Evolutionary conservation across 495 filamentous ascomycete species (phyloP), one percentile per base, ranked within the genome.

Genomic region (Aspergillus indologenus): DNA sequence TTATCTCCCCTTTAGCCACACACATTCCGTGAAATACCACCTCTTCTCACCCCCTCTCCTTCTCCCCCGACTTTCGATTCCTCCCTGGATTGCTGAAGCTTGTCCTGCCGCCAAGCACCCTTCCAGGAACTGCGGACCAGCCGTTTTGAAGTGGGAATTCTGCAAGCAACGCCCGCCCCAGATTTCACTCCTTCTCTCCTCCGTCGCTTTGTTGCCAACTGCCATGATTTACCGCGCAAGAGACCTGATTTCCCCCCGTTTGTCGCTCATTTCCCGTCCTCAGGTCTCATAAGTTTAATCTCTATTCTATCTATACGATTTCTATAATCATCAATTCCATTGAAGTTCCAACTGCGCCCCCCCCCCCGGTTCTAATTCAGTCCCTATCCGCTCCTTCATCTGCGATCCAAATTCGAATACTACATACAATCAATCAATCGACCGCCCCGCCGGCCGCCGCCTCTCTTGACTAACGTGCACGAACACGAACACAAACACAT

Each of bases 181-280:
- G 31, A 52, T 62, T 52, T 24, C 24, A 34, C 48, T 45, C 24
- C 43, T 58, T 51, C 54, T 48, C 21, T 55, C 34, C 19, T 58
- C 52, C 45, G 29, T 49, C 29, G 24, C 53, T 23, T 50, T 26
- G 20, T 58, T 59, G 53, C 48, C 50, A 57, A 18, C 44, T 58
- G 64, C 60, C 60, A 63, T 66, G 64, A 21, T 61, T 44, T 45
- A 54, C 48, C 58, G 55, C 55, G 56, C 52, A 54, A 45, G 46
- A 47, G 43, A 54, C 48, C 34, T 8, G 12, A 40, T 40, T 58
- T 48, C 50, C 47, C 47, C 59, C 56, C 53, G 12, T 53, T 40
- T 61, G 55, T 56, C 60, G 18, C 59, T 66, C 48, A 31, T 57
- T 54, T 53, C 53, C 29, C 26, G 53, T 56, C 47, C 52, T 53